These are phyloP conservation scores for Evernia prunastri DNA, from an alignment of 495 filamentous ascomycete genomes.

Conservation along the genomic window DNA sequence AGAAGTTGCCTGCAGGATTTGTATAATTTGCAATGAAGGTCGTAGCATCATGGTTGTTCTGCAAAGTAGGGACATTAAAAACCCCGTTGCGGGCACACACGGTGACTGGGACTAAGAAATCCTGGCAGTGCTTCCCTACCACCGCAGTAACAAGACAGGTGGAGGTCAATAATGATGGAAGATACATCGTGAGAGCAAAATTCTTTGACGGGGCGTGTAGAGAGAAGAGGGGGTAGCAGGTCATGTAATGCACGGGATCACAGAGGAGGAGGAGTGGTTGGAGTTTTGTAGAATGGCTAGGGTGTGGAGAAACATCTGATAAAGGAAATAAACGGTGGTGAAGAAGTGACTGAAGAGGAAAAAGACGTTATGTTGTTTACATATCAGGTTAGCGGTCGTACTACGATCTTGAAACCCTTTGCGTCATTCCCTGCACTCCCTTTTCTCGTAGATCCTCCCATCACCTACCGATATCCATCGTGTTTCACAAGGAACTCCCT, in stretches of 20 bases:
- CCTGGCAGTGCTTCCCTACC: conserved; percentile 32
- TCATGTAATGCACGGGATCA: neutral
- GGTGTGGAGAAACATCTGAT: neutral
- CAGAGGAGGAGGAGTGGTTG: neutral
- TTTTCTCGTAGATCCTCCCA: neutral
- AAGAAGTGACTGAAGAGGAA: neutral
- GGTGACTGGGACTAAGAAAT: conserved; percentile 33
- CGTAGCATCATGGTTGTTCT: conserved; percentile 34
- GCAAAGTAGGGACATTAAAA: conserved; percentile 30
- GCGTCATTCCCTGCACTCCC: neutral
- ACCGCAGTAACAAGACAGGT: conserved; percentile 5
- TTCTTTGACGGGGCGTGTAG: neutral
- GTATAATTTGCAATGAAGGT: conserved; percentile 31
- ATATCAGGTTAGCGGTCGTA: neutral
- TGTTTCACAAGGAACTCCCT: neutral
- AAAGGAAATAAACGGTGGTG: neutral
- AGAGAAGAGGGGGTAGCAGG: neutral
- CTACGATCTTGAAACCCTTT: neutral
- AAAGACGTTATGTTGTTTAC: neutral
- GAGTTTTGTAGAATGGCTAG: neutral
- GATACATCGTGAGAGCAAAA: neutral
- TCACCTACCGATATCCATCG: neutral
- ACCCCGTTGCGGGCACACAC: conserved; percentile 32
- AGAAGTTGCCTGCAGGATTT: conserved; percentile 29
- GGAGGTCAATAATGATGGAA: neutral